Evolutionary conservation across 2,329 filamentous ascomycete species (phyloP).

Genomic region (Thielaviopsis cerberus): DNA sequence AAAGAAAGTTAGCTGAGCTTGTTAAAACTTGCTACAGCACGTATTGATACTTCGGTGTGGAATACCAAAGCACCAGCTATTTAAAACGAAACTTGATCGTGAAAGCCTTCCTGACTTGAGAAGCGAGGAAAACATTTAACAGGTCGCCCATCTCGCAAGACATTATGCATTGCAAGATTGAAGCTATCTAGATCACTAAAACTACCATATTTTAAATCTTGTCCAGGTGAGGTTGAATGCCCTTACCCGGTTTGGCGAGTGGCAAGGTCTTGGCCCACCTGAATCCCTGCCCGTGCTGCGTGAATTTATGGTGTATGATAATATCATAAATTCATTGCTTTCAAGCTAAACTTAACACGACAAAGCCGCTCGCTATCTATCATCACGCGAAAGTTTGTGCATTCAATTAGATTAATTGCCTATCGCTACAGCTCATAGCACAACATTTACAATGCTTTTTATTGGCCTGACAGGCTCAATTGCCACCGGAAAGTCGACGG

Average conservation of each 20-base stretch:
- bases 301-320: neutral
- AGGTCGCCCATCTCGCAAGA: too few species aligned
- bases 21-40: too few species aligned
- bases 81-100: too few species aligned
- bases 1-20: too few species aligned
- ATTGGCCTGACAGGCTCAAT: conserved; percentile 94
- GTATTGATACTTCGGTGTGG: too few species aligned
- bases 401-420: too few species aligned
- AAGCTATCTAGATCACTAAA: neutral
- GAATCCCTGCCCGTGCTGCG: neutral
- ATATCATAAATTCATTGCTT: neutral
- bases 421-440: too few species aligned
- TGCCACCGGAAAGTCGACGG: conserved; percentile 93
- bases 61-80: too few species aligned
- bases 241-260: neutral
- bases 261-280: neutral
- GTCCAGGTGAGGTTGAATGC: neutral
- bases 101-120: too few species aligned
- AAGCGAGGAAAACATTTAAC: too few species aligned
- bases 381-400: neutral
- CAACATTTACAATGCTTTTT: conserved; percentile 70
- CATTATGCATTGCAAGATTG: too few species aligned
- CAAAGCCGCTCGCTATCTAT: neutral
- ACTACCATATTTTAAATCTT: neutral
- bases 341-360: neutral